Base-by-base conservation (phyloP, 2,329 filamentous ascomycete genomes). In the Venturia pyrina region DNA sequence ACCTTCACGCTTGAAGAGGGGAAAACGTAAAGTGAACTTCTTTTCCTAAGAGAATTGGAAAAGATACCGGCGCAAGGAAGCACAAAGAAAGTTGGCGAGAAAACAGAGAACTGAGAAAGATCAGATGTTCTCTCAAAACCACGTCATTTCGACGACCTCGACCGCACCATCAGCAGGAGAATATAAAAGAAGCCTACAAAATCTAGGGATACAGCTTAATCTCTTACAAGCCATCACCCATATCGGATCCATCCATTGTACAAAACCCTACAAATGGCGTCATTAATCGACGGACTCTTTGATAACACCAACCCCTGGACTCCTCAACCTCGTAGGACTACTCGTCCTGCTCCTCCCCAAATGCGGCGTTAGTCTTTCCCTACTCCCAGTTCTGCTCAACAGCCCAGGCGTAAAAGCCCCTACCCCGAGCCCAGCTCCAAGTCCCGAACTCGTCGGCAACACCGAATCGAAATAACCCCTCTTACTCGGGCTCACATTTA, bases 331-430 rank as follows among this genome's bases (percentile, higher is more conserved):
- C 21, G 60, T 24, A 41, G 60, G 83, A 70, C 79, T 81, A 66
- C 75, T 76, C 68, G 73, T 84, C 79, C 74, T 85, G 75, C 32
- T 85, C 84, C 83, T 62, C 79, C 82, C 68, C 10, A 79, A 83
- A 17, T 85, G 73, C 10, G 80, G 82, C 19, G 83, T 81, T 46
- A 97, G 77, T 66, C 90, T 83, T 73, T 98, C 95, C 64, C 91
- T 82, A 73, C 91, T 96, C 73, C 97, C 93, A 0, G 90, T 96
- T 70, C 93, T 81, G 2, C 91, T 85, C 65, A 90, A 87, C 69
- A 97, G 75, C 1, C 93, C 93, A 60, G 85, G 87, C 48, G 91
- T 77, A 65, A 85, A 83, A 69, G 85, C 6, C 37, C 37, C 83
- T 11, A 80, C 74, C 68, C 79, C 75, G 8, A 66, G 67, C 63